These are phyloP conservation scores for Aspergillus floridensis DNA, from an alignment of 2,329 filamentous ascomycete genomes.

Conservation along the genomic window DNA sequence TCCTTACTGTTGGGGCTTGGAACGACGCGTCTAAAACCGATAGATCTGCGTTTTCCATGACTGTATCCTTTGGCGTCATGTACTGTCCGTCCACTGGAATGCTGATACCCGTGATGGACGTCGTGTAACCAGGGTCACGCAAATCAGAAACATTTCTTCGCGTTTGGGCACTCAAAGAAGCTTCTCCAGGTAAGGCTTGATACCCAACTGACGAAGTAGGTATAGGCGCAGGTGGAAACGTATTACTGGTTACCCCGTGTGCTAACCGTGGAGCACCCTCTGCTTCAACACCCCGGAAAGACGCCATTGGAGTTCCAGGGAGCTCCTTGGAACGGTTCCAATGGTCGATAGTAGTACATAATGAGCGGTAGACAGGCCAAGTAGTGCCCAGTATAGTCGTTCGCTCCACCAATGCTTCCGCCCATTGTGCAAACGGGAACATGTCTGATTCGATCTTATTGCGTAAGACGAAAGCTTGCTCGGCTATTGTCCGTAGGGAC, in stretches of 20 bases:
- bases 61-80: constrained; percentile 32
- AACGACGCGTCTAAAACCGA: constrained; percentile 23
- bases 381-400: constrained; percentile 23
- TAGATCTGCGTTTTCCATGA: constrained; percentile 29
- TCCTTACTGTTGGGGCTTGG: constrained; percentile 15
- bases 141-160: constrained; percentile 13
- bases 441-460: constrained; percentile 29
- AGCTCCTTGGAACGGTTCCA: constrained; percentile 25
- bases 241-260: not conserved
- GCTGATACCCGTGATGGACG: constrained; percentile 32
- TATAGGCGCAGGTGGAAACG: constrained; percentile 6
- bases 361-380: constrained; percentile 37
- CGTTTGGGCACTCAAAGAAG: constrained; percentile 13
- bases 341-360: constrained; percentile 29
- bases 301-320: constrained; percentile 6
- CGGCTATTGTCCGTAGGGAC: constrained; percentile 34
- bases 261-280: constrained; percentile 3
- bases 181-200: constrained; percentile 1
- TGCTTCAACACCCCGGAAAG: constrained; percentile 9
- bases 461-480: constrained; percentile 33
- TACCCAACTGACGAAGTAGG: constrained; percentile 7
- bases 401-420: constrained; percentile 32
- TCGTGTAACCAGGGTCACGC: constrained; percentile 23
- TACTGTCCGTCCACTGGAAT: constrained; percentile 34
- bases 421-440: constrained; percentile 37